A percentile compares a stretch with the other conserved stretches of the same genome.
phyloP scores from a whole-genome alignment of 495 filamentous ascomycete species.

The Hypoxylon fuscum region DNA sequence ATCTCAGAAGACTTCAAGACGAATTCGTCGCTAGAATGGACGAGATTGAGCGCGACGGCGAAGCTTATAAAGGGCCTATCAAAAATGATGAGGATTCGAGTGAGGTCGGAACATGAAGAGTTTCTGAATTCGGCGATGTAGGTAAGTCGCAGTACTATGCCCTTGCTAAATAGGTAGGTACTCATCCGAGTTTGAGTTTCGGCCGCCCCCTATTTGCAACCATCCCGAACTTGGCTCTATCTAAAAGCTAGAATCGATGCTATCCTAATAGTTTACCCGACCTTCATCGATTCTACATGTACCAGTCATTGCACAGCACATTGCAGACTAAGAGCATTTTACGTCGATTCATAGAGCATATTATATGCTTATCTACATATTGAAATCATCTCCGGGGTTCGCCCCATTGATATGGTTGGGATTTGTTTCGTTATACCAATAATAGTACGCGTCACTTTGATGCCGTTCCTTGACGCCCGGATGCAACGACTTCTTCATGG shows the following conservation, averaged over 20 bases:
- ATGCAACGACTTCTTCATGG: conserved; percentile 35
- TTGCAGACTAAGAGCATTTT: background rate
- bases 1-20: conserved; percentile 74
- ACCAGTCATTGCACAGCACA: background rate
- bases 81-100: conserved; percentile 2
- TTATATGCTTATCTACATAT: conserved; percentile 18
- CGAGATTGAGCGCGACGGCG: conserved; percentile 52
- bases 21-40: conserved; percentile 81
- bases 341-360: background rate
- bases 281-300: no score
- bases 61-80: background rate
- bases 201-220: background rate
- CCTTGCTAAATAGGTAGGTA: background rate
- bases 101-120: no score
- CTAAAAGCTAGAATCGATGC: background rate
- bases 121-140: no score
- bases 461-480: conserved; percentile 30
- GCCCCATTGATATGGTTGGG: conserved; percentile 35
- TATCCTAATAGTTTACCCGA: no score
- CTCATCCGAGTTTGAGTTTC: background rate
- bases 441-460: conserved; percentile 33
- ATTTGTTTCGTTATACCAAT: conserved; percentile 29
- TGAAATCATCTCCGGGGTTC: conserved; percentile 30
- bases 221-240: background rate
- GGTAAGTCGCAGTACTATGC: background rate